These are phyloP conservation scores for Backusella westeae DNA, from an alignment of 192 early-diverging fungal genomes.

Conservation along the genomic window DNA sequence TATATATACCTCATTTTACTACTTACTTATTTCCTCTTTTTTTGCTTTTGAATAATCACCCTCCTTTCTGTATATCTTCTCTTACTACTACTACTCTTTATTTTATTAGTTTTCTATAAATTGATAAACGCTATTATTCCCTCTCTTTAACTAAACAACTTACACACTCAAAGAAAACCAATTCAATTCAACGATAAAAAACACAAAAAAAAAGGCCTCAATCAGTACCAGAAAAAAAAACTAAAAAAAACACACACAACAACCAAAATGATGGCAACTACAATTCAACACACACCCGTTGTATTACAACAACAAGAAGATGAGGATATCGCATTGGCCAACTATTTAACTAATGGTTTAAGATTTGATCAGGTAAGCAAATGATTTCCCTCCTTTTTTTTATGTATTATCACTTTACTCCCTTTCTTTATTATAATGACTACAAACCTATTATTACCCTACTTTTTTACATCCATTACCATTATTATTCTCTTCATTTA, in stretches of 20 bases:
- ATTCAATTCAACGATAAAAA: background rate
- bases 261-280: background rate
- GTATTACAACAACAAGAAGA: slow-evolving; percentile 21
- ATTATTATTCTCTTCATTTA: background rate
- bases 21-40: background rate
- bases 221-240: background rate
- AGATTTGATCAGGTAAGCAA: slow-evolving; percentile 9
- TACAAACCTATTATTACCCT: background rate
- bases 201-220: background rate
- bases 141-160: background rate
- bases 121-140: background rate
- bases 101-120: background rate
- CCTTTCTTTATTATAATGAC: background rate
- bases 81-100: background rate
- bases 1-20: background rate
- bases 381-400: background rate
- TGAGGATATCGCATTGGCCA: background rate
- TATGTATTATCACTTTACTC: background rate
- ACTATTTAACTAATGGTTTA: slow-evolving; percentile 11
- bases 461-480: background rate
- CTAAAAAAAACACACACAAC: background rate
- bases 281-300: background rate
- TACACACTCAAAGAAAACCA: background rate
- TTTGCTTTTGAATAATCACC: background rate
- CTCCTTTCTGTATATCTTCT: background rate